These are phyloP conservation scores for Tuber microsphaerosporum DNA, from an alignment of 495 filamentous ascomycete species.

Conservation along the genomic window DNA sequence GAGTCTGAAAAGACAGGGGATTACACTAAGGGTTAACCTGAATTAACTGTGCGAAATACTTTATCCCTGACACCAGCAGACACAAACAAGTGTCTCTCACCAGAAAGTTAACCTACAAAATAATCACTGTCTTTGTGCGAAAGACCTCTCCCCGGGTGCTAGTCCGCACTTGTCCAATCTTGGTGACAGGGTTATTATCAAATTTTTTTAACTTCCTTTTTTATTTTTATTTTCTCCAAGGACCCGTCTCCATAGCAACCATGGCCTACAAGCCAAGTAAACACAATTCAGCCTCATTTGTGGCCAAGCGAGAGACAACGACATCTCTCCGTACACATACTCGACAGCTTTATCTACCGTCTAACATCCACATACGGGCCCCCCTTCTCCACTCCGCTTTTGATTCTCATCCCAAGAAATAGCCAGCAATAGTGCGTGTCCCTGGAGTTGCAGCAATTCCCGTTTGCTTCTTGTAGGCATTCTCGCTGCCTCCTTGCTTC, in stretches of 20 bases:
- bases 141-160: too few species aligned
- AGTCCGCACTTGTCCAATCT: not conserved
- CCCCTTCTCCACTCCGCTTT: not conserved
- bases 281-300: not conserved
- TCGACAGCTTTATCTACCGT: not conserved
- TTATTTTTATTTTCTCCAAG: too few species aligned
- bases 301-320: not conserved
- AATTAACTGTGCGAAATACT: too few species aligned
- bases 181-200: not conserved
- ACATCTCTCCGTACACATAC: not conserved
- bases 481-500: conserved; percentile 2
- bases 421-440: not conserved
- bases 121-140: too few species aligned
- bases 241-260: not conserved
- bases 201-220: too few species aligned
- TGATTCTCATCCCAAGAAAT: not conserved
- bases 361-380: not conserved
- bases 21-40: too few species aligned
- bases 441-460: not conserved
- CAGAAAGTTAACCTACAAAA: too few species aligned
- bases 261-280: not conserved
- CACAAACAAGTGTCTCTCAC: too few species aligned
- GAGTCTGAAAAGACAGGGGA: too few species aligned
- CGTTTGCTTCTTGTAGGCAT: not conserved
- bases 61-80: too few species aligned